Evolutionary conservation across 306 rosid genomes (phyloP), one percentile per base, ranked within the genome.

Genomic region (Boehmeria nivea): DNA sequence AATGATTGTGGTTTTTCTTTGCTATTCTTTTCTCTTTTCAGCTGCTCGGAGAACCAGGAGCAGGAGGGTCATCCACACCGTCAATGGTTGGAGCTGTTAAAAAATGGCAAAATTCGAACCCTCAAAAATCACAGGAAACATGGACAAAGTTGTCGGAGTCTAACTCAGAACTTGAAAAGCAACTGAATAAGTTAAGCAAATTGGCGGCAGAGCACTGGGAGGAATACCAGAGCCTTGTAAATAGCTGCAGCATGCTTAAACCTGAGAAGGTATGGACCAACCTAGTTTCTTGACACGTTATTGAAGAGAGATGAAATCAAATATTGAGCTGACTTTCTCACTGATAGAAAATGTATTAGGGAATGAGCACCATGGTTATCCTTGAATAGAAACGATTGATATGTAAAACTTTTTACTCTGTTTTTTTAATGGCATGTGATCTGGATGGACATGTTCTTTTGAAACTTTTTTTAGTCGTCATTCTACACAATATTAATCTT

Each of bases 51-150:
- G 99, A 91, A 74, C 96, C 99, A 39, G 99, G 99, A 63, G 74
- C 67, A 42, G 99, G 99, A 64, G 99, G 99, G 52, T 91, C 96
- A 39, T 91, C 94, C 67, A 91, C 99, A 1, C 95, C 93, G 60
- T 91, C 99, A 48, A 91, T 91, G 99, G 96, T 91, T 46, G 96
- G 96, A 69, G 83, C 95, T 45, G 96, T 91, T 14, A 91, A 85
- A 67, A 87, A 81, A 68, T 91, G 99, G 99, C 99, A 87, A 66
- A 87, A 87, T 72, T 69, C 89, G 28, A 87, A 87, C 69, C 83
- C 95, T 67, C 69, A 75, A 60, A 77, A 71, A 67, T 77, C 95
- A 31, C 45, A 67, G 65, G 95, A 84, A 42, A 82, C 85, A n/a
- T 83, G 95, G 95, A 78, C 53, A 78, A 87, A 77, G 78, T 73